Conservation (phyloP, 208 protist species). For the Crithidia acanthocephali region DNA sequence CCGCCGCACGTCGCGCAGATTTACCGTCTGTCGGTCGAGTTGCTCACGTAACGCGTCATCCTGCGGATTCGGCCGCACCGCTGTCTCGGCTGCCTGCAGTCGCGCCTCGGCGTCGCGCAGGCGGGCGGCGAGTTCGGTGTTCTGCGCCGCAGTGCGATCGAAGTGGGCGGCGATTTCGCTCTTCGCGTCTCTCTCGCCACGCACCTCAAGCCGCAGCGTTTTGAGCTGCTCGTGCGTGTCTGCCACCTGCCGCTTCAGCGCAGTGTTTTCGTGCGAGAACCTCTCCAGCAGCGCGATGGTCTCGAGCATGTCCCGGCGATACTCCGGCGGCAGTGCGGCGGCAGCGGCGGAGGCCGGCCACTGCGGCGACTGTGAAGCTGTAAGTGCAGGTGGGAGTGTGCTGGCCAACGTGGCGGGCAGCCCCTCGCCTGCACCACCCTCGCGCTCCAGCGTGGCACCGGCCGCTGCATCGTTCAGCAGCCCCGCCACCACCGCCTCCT, state of each 20-base stretch:
- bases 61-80: slow-evolving; percentile 28
- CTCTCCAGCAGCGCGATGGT: slow-evolving; percentile 33
- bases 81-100: slow-evolving; percentile 12
- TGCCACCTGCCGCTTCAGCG: slow-evolving; percentile 10
- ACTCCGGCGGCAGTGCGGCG: slow-evolving; percentile 3
- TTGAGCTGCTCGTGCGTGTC: not conserved
- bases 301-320: slow-evolving; percentile 31
- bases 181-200: slow-evolving; percentile 26
- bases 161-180: slow-evolving; percentile 34
- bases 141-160: slow-evolving; percentile 42
- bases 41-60: slow-evolving; percentile 40
- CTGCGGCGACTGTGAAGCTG: no score
- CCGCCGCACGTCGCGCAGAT: slow-evolving; percentile 41
- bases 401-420: not conserved
- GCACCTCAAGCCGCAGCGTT: not conserved
- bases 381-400: not conserved
- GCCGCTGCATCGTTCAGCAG: slow-evolving; percentile 35
- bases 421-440: not conserved
- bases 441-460: slow-evolving; percentile 27
- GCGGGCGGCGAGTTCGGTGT: slow-evolving; percentile 32
- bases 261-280: slow-evolving; percentile 31
- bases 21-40: slow-evolving; percentile 39
- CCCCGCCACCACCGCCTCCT: slow-evolving; percentile 27
- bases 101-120: slow-evolving; percentile 25
- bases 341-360: not conserved